Evolutionary conservation across 768 basidiomycete genomes (phyloP).

Genomic region (Hygrocybe punicea): DNA sequence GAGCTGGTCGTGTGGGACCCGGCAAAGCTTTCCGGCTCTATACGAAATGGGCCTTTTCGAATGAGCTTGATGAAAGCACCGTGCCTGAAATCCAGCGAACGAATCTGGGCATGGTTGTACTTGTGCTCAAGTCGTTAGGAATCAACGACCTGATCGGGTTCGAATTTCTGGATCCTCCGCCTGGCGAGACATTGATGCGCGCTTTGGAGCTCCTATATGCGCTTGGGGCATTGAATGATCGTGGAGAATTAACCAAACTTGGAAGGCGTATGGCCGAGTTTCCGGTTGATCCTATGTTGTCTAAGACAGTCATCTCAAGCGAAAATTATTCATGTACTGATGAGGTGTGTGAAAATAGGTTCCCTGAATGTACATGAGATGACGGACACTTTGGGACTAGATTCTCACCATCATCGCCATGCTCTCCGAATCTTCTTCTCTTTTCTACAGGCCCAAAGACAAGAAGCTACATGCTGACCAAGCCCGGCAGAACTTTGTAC

Average conservation of each 20-base stretch:
- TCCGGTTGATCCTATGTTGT: slow-evolving; percentile 96
- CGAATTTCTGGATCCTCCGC: slow-evolving; percentile 97
- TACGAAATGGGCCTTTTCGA: slow-evolving; percentile 96
- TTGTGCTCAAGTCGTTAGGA: slow-evolving; percentile 92
- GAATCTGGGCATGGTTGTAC: slow-evolving; percentile 91
- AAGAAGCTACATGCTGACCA: slow-evolving; percentile 97
- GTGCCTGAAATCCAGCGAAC: slow-evolving; percentile 99
- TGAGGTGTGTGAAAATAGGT: slow-evolving; percentile 56
- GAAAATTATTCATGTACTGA: slow-evolving; percentile 94
- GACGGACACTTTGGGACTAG: slow-evolving; percentile 35
- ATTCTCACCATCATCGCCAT: slow-evolving; percentile 95
- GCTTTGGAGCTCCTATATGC: slow-evolving; percentile 93
- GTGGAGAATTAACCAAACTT: slow-evolving; percentile 95
- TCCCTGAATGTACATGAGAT: neutral
- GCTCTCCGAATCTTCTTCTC: slow-evolving; percentile 91
- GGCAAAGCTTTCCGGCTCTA: slow-evolving; percentile 98
- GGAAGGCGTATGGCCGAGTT: slow-evolving; percentile 98
- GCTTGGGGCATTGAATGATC: slow-evolving; percentile 91
- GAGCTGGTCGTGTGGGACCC: slow-evolving; percentile 96
- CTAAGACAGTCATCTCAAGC: slow-evolving; percentile 93
- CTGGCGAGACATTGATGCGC: slow-evolving; percentile 95
- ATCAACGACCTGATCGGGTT: slow-evolving; percentile 99
- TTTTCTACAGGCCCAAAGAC: slow-evolving; percentile 97
- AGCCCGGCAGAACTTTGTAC: slow-evolving; percentile 95
- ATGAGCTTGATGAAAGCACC: slow-evolving; percentile 95